Percentiles rank a stretch among this genome's conserved stretches.
These are phyloP conservation scores for Allium fistulosum DNA, from an alignment of 106 monocot genomes.

Conservation along the genomic window DNA sequence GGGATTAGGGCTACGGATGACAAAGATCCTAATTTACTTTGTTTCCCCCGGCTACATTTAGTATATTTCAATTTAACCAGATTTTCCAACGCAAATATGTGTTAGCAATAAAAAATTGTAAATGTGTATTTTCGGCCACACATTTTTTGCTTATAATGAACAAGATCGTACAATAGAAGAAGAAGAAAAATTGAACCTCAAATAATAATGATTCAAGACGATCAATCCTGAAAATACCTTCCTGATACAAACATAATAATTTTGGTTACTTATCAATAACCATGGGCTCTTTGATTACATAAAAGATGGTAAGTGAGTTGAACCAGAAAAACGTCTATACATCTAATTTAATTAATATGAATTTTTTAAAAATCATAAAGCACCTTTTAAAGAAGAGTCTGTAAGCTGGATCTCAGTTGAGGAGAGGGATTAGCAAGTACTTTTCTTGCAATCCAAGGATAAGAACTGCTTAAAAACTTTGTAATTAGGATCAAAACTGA, in stretches of 20 bases:
- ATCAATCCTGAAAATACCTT: conserved; percentile 85
- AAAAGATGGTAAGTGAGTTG: not conserved
- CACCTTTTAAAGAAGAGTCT: conserved; percentile 88
- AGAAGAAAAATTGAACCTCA: conserved; percentile 41
- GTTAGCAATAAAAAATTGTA: too few species aligned
- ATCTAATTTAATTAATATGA: not conserved
- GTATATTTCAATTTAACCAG: too few species aligned
- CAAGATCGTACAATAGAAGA: not conserved
- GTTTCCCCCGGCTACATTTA: too few species aligned
- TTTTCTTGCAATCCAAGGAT: conserved; percentile 99
- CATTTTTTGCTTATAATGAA: too few species aligned
- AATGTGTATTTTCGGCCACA: too few species aligned
- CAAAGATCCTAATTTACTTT: too few species aligned
- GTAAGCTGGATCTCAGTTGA: conserved; percentile 72
- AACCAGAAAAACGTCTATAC: too few species aligned
- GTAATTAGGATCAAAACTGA: too few species aligned
- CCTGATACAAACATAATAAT: conserved; percentile 32
- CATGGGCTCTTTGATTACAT: not conserved
- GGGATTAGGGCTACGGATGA: too few species aligned
- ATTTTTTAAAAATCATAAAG: not conserved
- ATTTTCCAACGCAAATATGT: too few species aligned
- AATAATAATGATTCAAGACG: conserved; percentile 84
- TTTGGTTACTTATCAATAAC: conserved; percentile 3
- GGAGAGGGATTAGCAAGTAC: conserved; percentile 83
- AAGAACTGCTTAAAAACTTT: conserved; percentile 94